Evolutionary conservation across 148 eudicot genomes (phyloP).

Genomic region (Silene uniflora): DNA sequence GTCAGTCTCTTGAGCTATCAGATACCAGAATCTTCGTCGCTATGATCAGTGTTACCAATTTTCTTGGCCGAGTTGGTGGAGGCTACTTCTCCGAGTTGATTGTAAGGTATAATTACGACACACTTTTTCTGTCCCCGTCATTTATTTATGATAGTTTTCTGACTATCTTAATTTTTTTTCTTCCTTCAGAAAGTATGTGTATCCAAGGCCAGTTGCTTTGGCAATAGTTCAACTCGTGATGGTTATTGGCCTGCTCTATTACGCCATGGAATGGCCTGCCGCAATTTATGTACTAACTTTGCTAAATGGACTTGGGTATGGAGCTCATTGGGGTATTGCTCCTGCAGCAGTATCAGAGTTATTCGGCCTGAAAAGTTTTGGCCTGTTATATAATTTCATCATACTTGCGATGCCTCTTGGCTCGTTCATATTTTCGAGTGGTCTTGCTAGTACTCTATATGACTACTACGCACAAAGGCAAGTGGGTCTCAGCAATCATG

Average conservation of each 20-base stretch:
- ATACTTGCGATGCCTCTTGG: conserved; percentile 84
- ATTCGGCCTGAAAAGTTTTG: conserved; percentile 88
- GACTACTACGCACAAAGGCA: conserved; percentile 85
- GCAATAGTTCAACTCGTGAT: conserved; percentile 65
- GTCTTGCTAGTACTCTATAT: conserved; percentile 78
- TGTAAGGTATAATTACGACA: conserved; percentile 32
- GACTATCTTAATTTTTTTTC: neutral
- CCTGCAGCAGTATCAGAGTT: conserved; percentile 90
- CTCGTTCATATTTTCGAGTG: conserved; percentile 70
- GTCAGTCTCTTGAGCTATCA: conserved; percentile 42
- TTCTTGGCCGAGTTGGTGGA: conserved; percentile 71
- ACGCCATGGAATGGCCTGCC: conserved; percentile 86
- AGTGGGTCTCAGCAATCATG: conserved; percentile 28
- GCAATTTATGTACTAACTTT: conserved; percentile 75
- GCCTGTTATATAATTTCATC: conserved; percentile 77
- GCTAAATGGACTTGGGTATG: conserved; percentile 86
- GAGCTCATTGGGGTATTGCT: conserved; percentile 95
- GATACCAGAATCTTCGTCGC: conserved; percentile 49
- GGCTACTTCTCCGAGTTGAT: conserved; percentile 65
- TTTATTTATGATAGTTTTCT: too few species aligned
- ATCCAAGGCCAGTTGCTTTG: conserved; percentile 77
- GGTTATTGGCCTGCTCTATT: conserved; percentile 71
- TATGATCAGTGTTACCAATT: conserved; percentile 66
- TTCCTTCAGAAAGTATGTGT: conserved; percentile 61
- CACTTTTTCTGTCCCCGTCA: too few species aligned